These are phyloP conservation scores for Papiliotrema nemorosa DNA, from an alignment of 1,284 basidiomycete genomes.

Conservation along the genomic window DNA sequence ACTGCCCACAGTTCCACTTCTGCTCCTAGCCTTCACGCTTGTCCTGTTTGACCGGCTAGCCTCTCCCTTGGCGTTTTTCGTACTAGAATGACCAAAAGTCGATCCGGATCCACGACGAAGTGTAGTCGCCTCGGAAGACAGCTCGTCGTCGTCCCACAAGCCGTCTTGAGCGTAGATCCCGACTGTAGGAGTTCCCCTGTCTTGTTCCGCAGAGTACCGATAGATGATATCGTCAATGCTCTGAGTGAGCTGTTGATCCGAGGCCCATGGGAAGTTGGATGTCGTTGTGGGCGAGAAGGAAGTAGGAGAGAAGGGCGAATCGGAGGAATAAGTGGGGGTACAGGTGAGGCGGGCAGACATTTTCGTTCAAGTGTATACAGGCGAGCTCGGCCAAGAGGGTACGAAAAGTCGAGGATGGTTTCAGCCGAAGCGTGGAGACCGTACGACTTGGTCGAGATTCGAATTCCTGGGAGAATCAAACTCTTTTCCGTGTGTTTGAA, in stretches of 20 bases:
- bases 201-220: conserved; percentile 24
- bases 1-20: conserved; percentile 20
- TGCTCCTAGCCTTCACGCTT: conserved; percentile 13
- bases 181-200: conserved; percentile 28
- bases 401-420: too few relatives aligned
- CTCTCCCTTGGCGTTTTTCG: background rate
- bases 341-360: too few relatives aligned
- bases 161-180: conserved; percentile 42
- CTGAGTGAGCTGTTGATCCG: background rate
- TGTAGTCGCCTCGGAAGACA: conserved; percentile 7
- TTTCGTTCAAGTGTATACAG: too few relatives aligned
- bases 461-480: too few relatives aligned
- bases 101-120: background rate
- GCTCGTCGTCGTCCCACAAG: conserved; percentile 39
- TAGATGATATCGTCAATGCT: conserved; percentile 27
- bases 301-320: too few relatives aligned
- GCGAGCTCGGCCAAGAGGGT: too few relatives aligned
- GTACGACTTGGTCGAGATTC: too few relatives aligned
- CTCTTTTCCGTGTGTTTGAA: too few relatives aligned
- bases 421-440: too few relatives aligned
- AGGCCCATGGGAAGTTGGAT: too few relatives aligned
- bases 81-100: background rate
- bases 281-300: too few relatives aligned
- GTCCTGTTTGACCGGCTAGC: conserved; percentile 1
- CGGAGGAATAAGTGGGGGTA: too few relatives aligned